Base-by-base conservation (phyloP, 2,329 filamentous ascomycete species). In the Drechslerella coelobrocha region DNA sequence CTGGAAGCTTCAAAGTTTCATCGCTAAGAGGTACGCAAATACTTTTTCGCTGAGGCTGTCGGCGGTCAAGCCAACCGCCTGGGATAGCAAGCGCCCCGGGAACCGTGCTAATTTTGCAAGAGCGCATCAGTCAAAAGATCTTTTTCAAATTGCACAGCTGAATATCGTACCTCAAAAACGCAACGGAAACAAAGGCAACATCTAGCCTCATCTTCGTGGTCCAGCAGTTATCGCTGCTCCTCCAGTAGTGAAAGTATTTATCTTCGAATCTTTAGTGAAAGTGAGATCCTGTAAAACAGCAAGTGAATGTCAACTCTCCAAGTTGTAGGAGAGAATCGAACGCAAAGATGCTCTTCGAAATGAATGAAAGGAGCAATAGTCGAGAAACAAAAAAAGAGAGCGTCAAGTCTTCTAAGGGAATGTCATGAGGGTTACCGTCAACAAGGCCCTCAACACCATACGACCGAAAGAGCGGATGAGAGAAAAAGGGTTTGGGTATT, bases 381-480 rank as follows among this genome's bases (percentile, higher is more conserved):
- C 24, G 34, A 29, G 50, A 52, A 47, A 27, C 23, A 47, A 61
- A 48, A 29, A 61, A 51, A 54, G 56, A 61, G 51, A 52, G 51
- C 55, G 31, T 68, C 41, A 27, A 27, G n/a, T 8, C 37, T 17
- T 19, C 52, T 48, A 69, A 61, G 41, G 43, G 51, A 69, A 37
- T 52, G 63, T 68, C 63, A 57, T 56, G 54, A 68, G 24, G 52
- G n/a, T 50, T 34, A 37, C 31, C 19, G 12, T 47, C 61, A 51
- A 37, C 41, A 48, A 56, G 61, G 27, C 56, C 51, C 26, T 17
- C 56, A 56, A 37, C 50, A 48, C 39, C 54, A 29, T 47, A 43
- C 54, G 29, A 68, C 43, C 50, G 41, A 55, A 39, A 37, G 48
- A 68, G 39, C 54, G 55, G 41, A 55, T 68, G 39, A 60, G 47